Base-by-base conservation (phyloP, 805 yeast species). In the Yarrowia osloensis region DNA sequence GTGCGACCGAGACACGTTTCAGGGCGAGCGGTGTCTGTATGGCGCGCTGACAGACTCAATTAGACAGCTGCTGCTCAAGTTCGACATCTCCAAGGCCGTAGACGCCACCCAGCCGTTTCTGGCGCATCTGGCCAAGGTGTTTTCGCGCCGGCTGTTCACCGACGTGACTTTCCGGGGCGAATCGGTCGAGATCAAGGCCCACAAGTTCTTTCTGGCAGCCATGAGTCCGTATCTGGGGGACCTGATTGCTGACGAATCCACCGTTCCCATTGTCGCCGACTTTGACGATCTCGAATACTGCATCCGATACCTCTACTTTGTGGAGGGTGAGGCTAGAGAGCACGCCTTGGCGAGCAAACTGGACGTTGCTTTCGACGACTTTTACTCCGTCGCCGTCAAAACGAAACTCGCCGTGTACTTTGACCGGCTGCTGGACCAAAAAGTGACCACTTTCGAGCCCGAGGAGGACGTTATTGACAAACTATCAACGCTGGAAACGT, bases 1-100 rank as follows among this genome's bases (percentile, higher is more conserved):
- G 8, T 89, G 94, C 74, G 93, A 88, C 74, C 81, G 91, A 72
- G 94, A 89, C 73, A 87, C 92, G n/a, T 86, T 86, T 72, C 90
- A 89, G 74, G 95, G 96, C 2, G 90, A 88, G 13, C 80, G 89
- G 50, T 89, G 94, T 70, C 81, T 89, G 2, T 89, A 90, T 72
- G 95, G 93, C 2, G 95, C 96, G 0, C 76, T 90, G 67, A 90
- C 83, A 19, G 91, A 88, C 73, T 74, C 79, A 4, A 90, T 90
- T 29, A 76, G 92, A 54, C 81, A 83, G 46, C 74, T 88, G 22
- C 76, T 90, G 63, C 73, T 87, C 21, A 80, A 84, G 46, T 86
- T 73, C 73, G 92, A 88, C 73, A 83, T 89, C 50, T 84, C 90
- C 6, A 89, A 87, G 71, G 85, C 87, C 0, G 87, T 87, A 17